These are phyloP conservation scores for Termitomyces sp. DNA, from an alignment of 768 basidiomycete genomes.

Conservation along the genomic window DNA sequence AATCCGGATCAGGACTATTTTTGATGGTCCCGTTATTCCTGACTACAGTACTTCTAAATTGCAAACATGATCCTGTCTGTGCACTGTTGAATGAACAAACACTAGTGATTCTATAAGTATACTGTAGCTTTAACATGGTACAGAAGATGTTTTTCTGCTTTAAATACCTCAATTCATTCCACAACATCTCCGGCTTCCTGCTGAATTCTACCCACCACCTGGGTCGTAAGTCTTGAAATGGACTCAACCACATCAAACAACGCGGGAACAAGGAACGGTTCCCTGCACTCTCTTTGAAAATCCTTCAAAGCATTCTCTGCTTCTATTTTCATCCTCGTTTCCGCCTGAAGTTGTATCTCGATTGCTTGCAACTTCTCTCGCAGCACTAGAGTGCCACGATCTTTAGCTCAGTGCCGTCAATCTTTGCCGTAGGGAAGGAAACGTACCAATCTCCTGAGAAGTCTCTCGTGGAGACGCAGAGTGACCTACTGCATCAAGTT, in stretches of 20 bases:
- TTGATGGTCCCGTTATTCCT: too few relatives aligned
- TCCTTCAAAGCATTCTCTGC: conserved; percentile 41
- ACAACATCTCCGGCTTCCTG: not conserved
- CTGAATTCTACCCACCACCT: conserved; percentile 13
- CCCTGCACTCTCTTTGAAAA: conserved; percentile 40
- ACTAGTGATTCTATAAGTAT: not conserved
- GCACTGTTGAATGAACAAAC: not conserved
- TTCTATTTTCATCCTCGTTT: conserved; percentile 29
- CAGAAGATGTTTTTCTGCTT: not conserved
- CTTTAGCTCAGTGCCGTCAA: not conserved
- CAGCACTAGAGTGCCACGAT: conserved; percentile 12
- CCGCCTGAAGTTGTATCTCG: conserved; percentile 28
- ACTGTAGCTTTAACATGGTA: not conserved
- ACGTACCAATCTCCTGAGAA: conserved; percentile 8
- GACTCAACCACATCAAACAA: conserved; percentile 47
- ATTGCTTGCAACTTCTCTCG: conserved; percentile 21
- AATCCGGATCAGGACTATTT: too few relatives aligned
- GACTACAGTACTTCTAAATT: too few relatives aligned
- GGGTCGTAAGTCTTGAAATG: conserved; percentile 40
- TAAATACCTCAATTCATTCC: not conserved
- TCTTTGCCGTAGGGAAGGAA: not conserved
- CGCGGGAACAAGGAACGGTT: conserved; percentile 53
- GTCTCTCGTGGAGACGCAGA: not conserved
- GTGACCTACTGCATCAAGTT: conserved; percentile 18
- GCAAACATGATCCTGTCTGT: too few relatives aligned